These are phyloP conservation scores for Fusarium cicatricum DNA, from an alignment of 2,329 filamentous ascomycete genomes.

Conservation along the genomic window DNA sequence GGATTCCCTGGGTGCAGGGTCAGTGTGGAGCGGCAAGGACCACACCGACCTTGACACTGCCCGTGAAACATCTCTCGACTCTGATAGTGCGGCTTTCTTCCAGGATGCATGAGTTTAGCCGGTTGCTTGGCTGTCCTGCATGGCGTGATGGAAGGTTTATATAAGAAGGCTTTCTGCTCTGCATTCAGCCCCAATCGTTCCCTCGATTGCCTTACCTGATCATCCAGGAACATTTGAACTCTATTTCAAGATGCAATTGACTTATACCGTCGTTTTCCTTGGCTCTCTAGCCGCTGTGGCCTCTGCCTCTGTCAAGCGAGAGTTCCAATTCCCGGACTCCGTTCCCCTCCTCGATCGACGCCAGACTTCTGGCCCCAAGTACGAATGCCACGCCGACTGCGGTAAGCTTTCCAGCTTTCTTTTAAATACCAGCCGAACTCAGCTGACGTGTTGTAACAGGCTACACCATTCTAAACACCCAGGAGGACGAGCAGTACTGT, in stretches of 20 bases:
- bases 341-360: constrained; percentile 52
- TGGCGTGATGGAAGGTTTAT: constrained; percentile 27
- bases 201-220: not conserved
- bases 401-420: constrained; percentile 46
- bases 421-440: not conserved
- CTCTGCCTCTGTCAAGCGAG: constrained; percentile 24
- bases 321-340: constrained; percentile 42
- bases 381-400: constrained; percentile 60
- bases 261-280: constrained; percentile 39
- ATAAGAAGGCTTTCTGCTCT: constrained; percentile 34
- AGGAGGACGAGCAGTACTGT: constrained; percentile 43
- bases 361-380: constrained; percentile 51
- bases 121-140: not conserved
- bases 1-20: too few relatives aligned
- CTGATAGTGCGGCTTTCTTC: not conserved
- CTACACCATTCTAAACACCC: constrained; percentile 42
- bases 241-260: constrained; percentile 42
- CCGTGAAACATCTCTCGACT: not conserved
- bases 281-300: constrained; percentile 42
- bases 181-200: not conserved
- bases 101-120: not conserved
- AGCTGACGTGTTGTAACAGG: constrained; percentile 31
- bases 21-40: too few relatives aligned
- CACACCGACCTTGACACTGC: too few relatives aligned
- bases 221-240: not conserved